Conservation (phyloP, 2,329 filamentous ascomycete species). For the Aureobasidium namibiae region DNA sequence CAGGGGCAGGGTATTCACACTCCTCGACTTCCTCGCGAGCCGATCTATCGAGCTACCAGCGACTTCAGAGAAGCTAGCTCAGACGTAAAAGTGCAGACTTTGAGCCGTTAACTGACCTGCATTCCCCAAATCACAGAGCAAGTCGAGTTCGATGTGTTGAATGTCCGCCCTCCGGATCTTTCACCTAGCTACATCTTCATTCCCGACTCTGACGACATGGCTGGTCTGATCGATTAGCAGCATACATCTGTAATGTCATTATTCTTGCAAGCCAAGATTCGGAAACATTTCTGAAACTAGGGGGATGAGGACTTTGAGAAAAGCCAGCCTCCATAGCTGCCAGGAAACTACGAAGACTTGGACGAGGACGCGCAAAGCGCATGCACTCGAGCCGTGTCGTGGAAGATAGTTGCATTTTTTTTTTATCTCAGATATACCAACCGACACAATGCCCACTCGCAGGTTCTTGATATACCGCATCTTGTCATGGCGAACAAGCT, state of each 20-base stretch:
- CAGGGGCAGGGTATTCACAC: too few relatives aligned
- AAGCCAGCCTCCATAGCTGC: background rate
- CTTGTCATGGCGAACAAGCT: constrained; percentile 11
- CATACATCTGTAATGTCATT: constrained; percentile 30
- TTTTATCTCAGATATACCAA: too few relatives aligned
- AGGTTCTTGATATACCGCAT: constrained; percentile 16
- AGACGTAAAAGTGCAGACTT: too few relatives aligned
- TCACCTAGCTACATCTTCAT: too few relatives aligned
- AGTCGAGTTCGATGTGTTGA: too few relatives aligned
- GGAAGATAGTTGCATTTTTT: too few relatives aligned
- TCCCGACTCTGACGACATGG: constrained; percentile 22
- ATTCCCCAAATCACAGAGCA: too few relatives aligned
- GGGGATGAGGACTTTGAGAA: constrained; percentile 18
- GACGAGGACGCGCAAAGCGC: too few relatives aligned
- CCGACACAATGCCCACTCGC: background rate
- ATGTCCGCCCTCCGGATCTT: too few relatives aligned
- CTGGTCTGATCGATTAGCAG: constrained; percentile 36
- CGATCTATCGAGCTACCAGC: constrained; percentile 24
- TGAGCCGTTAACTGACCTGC: too few relatives aligned
- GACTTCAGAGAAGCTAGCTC: background rate
- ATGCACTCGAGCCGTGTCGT: too few relatives aligned
- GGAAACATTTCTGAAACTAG: constrained; percentile 34
- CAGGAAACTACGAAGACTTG: too few relatives aligned
- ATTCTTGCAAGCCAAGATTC: constrained; percentile 31
- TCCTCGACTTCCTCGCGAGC: constrained; percentile 25